Evolutionary conservation across 495 filamentous ascomycete genomes (phyloP).

Genomic region (Margaritispora aquatica): DNA sequence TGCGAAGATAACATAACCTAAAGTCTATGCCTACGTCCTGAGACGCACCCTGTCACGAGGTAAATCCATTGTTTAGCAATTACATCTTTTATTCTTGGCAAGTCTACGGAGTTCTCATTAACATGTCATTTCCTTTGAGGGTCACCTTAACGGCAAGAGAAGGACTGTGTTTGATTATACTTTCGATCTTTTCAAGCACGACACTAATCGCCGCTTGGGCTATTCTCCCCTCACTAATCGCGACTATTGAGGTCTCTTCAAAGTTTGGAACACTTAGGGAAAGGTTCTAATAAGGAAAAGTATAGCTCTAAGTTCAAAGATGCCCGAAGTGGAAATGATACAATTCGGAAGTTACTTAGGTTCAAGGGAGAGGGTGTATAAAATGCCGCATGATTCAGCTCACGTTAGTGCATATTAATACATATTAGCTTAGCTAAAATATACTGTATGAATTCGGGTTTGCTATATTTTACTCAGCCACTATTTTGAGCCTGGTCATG

Average conservation of each 20-base stretch:
- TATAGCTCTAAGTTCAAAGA: slow-evolving; percentile 9
- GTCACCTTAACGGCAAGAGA: not conserved
- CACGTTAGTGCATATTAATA: slow-evolving; percentile 7
- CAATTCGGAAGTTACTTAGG: slow-evolving; percentile 7
- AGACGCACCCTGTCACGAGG: slow-evolving; percentile 4
- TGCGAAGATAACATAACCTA: too few species aligned
- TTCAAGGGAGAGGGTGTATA: slow-evolving; percentile 2
- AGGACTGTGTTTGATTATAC: slow-evolving; percentile 1
- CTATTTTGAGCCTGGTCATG: not conserved
- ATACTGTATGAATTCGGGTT: not conserved
- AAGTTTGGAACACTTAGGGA: slow-evolving; percentile 12
- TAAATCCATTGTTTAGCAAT: slow-evolving; percentile 13
- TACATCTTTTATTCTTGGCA: not conserved
- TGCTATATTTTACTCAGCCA: not conserved
- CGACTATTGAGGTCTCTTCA: slow-evolving; percentile 10
- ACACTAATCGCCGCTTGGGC: slow-evolving; percentile 6
- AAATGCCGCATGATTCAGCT: slow-evolving; percentile 8
- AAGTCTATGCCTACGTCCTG: not conserved
- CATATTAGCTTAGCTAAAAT: not conserved
- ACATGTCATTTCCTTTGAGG: not conserved
- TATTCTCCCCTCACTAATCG: slow-evolving; percentile 6
- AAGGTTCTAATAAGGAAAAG: slow-evolving; percentile 1
- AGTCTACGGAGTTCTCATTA: not conserved
- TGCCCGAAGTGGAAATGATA: slow-evolving; percentile 3
- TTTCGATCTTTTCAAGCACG: slow-evolving; percentile 7